Evolutionary conservation across 139 green algal genomes (phyloP).

Genomic region (Tetradesmus lagerheimii): DNA sequence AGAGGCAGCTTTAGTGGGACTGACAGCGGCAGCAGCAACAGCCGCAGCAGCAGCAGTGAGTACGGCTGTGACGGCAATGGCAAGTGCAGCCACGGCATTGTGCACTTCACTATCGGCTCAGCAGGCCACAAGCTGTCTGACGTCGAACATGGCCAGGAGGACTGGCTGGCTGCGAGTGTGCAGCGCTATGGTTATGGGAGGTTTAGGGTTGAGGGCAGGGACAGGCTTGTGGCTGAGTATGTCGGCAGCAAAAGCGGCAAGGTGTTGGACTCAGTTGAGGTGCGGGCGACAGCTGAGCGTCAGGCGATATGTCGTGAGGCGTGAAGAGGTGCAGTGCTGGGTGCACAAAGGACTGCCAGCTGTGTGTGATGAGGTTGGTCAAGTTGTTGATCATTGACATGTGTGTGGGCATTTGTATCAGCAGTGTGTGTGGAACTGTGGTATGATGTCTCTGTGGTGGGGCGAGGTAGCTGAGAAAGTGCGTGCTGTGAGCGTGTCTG

Average conservation of each 20-base stretch:
- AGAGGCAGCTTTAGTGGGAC: background rate
- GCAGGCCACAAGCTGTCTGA: slow-evolving; percentile 70
- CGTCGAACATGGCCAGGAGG: slow-evolving; percentile 61
- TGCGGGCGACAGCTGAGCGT: slow-evolving; percentile 5
- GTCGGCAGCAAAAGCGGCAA: slow-evolving; percentile 25
- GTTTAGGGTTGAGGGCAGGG: slow-evolving; percentile 50
- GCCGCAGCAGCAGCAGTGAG: background rate
- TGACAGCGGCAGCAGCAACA: background rate
- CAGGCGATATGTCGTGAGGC: background rate
- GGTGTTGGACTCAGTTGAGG: slow-evolving; percentile 29
- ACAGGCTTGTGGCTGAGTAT: slow-evolving; percentile 37
- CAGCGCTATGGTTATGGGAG: slow-evolving; percentile 51
- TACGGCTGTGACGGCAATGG: slow-evolving; percentile 47
- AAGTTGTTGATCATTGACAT: background rate
- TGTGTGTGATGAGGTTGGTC: background rate
- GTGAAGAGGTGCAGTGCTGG: too few relatives aligned
- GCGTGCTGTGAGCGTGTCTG: too few relatives aligned
- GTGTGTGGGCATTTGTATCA: background rate
- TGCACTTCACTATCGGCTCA: slow-evolving; percentile 71
- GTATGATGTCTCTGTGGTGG: background rate
- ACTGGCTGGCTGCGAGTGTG: slow-evolving; percentile 60
- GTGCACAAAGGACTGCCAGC: background rate
- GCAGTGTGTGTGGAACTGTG: background rate
- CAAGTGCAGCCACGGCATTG: slow-evolving; percentile 56
- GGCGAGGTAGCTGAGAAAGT: too few relatives aligned